Percentiles rank a stretch among this genome's conserved stretches.
Evolutionary conservation across 345 rosid genomes (phyloP).

Genomic region (Heritiera littoralis): DNA sequence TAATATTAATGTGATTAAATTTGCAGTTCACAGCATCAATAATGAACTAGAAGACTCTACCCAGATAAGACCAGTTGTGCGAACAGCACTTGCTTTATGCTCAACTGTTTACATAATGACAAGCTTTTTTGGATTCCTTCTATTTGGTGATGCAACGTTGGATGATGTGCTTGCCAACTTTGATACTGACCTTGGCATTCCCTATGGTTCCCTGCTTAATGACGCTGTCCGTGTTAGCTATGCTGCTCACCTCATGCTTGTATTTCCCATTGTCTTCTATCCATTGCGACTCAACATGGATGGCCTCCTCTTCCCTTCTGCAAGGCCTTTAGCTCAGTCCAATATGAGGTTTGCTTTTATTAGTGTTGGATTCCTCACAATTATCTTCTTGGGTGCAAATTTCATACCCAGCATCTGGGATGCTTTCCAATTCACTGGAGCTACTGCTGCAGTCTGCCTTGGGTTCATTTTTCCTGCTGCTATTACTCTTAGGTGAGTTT

Average conservation of each 20-base stretch:
- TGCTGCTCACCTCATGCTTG: constrained; percentile 88
- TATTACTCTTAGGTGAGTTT: constrained; percentile 70
- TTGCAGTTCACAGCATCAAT: constrained; percentile 84
- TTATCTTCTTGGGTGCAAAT: constrained; percentile 79
- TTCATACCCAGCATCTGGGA: constrained; percentile 97
- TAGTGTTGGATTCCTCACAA: constrained; percentile 55
- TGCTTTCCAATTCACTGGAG: constrained; percentile 96
- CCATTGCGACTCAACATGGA: constrained; percentile 84
- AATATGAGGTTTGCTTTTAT: constrained; percentile 64
- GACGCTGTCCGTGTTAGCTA: constrained; percentile 91
- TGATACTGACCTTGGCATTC: constrained; percentile 75
- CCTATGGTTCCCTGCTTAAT: constrained; percentile 61
- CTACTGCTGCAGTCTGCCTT: constrained; percentile 88
- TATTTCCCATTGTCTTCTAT: constrained; percentile 81
- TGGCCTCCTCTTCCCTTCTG: constrained; percentile 76
- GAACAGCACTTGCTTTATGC: constrained; percentile 70
- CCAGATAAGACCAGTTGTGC: constrained; percentile 66
- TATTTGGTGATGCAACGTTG: constrained; percentile 77
- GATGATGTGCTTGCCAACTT: constrained; percentile 96
- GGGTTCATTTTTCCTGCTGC: constrained; percentile 96
- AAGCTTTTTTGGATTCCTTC: constrained; percentile 86
- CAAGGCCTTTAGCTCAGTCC: constrained; percentile 54
- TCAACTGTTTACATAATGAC: constrained; percentile 71
- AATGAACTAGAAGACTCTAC: constrained; percentile 81
- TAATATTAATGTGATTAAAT: constrained; percentile 25